Conservation (phyloP, 495 filamentous ascomycete genomes). For the Tuber aestivum region DNA sequence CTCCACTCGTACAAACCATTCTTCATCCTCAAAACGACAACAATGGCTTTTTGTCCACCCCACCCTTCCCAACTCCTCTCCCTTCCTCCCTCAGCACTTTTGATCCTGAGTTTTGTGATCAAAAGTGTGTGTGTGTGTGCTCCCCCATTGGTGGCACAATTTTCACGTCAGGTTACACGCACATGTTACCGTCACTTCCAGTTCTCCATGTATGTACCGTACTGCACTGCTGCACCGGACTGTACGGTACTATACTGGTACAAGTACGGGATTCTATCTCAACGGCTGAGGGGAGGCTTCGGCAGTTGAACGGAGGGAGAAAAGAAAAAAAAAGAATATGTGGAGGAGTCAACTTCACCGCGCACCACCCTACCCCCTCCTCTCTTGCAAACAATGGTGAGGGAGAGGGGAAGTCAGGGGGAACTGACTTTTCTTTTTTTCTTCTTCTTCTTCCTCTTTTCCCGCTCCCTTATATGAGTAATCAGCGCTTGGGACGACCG, state of each 20-base stretch:
- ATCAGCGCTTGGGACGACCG: background rate
- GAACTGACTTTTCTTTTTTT: background rate
- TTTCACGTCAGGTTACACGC: constrained; percentile 2
- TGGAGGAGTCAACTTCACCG: constrained; percentile 3
- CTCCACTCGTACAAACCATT: too few relatives aligned
- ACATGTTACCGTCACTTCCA: background rate
- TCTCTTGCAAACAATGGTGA: background rate
- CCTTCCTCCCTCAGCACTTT: background rate
- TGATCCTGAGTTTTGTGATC: background rate
- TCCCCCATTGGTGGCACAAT: constrained; percentile 1
- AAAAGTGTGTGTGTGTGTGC: background rate
- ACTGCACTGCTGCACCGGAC: too few relatives aligned
- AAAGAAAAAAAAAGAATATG: background rate
- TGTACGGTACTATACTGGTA: too few relatives aligned
- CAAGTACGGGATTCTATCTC: too few relatives aligned
- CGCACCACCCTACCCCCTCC: background rate
- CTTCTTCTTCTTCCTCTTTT: too few relatives aligned
- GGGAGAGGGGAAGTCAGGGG: constrained; percentile 2
- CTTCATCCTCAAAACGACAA: too few relatives aligned
- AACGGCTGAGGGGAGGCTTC: background rate
- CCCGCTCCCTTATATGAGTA: too few relatives aligned
- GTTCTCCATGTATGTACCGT: background rate
- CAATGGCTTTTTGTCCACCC: background rate
- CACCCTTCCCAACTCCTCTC: too few relatives aligned
- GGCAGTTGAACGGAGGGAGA: constrained; percentile 1